Percentiles rank a stretch among this genome's conserved stretches.
These are phyloP conservation scores for Pichia nanzhaoensis DNA, from an alignment of 805 yeast genomes.

Conservation along the genomic window DNA sequence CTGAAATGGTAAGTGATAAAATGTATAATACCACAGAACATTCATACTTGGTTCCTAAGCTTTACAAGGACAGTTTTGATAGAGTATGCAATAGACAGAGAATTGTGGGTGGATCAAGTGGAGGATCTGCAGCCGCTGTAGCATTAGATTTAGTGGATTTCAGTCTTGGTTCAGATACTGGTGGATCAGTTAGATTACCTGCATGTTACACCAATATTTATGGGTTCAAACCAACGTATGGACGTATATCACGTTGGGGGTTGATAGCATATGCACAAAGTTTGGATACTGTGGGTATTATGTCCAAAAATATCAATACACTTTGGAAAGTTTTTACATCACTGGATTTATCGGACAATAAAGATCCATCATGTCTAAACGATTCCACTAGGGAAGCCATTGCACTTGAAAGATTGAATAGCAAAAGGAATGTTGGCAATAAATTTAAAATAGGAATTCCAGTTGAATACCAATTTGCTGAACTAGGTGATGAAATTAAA, in stretches of 20 bases:
- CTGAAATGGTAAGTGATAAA: neutral
- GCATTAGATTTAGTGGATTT: conserved; percentile 64
- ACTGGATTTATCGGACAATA: conserved; percentile 55
- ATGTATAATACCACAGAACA: neutral
- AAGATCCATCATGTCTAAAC: conserved; percentile 72
- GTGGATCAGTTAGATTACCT: conserved; percentile 92
- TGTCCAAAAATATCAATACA: conserved; percentile 43
- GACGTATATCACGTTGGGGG: conserved; percentile 88
- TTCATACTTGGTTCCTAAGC: conserved; percentile 17
- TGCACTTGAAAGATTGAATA: conserved; percentile 5
- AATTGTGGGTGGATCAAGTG: conserved; percentile 87
- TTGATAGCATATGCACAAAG: conserved; percentile 90
- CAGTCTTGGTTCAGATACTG: conserved; percentile 92
- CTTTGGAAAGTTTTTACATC: conserved; percentile 45
- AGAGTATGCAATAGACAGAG: conserved; percentile 18
- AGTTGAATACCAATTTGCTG: conserved; percentile 53
- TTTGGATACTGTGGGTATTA: conserved; percentile 87
- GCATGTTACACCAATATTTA: conserved; percentile 77
- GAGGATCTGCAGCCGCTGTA: conserved; percentile 94
- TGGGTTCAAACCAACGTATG: conserved; percentile 94
- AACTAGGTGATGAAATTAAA: conserved; percentile 43
- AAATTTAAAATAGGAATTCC: conserved; percentile 63
- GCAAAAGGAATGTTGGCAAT: conserved; percentile 10
- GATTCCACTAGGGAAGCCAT: conserved; percentile 28
- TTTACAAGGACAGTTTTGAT: conserved; percentile 6